Conservation (phyloP, 129 eudicot species). For the carrot (Daucus carota) region DH1_v3.0 NC_030385.2:38698501-38699000, state of each 20-base stretch:
- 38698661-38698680: not conserved
- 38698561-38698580: not conserved
- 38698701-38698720: not conserved
- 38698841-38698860: too few relatives aligned
- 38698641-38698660: not conserved
- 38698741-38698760: not conserved
- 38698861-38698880: too few relatives aligned
- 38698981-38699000: conserved; percentile 29
- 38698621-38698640: not conserved
- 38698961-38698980: conserved; percentile 34
- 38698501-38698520: too few relatives aligned
- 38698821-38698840: not conserved
- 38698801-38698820: not conserved
- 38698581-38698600: not conserved
- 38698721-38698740: conserved; percentile 1
- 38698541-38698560: not conserved
- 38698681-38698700: not conserved
- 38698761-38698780: not conserved
- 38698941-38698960: conserved; percentile 63
- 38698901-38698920: conserved; percentile 58
- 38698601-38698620: not conserved
- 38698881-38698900: conserved; percentile 37
- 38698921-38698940: conserved; percentile 76
- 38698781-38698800: not conserved
- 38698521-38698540: not conserved